Base-by-base conservation (phyloP, 1,284 basidiomycete species). In the Trichosporon ovoides region DNA sequence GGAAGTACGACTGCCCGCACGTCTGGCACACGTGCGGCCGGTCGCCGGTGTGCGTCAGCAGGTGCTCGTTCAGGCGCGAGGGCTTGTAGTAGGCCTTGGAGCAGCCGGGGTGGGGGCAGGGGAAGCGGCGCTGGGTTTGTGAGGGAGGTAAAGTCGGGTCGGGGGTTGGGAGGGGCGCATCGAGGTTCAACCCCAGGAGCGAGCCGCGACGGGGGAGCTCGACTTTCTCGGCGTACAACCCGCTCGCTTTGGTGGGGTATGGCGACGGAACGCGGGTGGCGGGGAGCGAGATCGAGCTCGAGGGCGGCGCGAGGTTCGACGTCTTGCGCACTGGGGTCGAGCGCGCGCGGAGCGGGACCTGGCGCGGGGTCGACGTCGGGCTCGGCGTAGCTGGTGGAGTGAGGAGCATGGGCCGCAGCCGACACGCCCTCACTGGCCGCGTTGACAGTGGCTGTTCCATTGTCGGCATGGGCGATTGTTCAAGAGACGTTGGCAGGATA, bases 41-140 rank as follows among this genome's bases (percentile, higher is more conserved):
- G 89, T 89, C 84, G 69, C 90, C 91, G 0, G 89, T 91, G 78
- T 96, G 92, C 12, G 87, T 86, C 35, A 91, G 81, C 65, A 85
- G 79, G 71, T 98, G 94, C 76, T 96, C 93, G 40, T 83, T 83
- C 53, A 97, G 80, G 53, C 92, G 84, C 10, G 87, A 87, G 0
- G 89, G 89, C 68, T 96, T 95, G 3, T 84, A 81, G 73, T 95
- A 97, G 0, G 85, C 81, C 73, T 93, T 97, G 40, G 75, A 76
- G 68, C 94, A 98, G 2, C 84, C 87, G 4, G 80, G 73, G 68
- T 81, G 81, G 0, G 82, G 81, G 75, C 93, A 97, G n/a, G 71
- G 64, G 62, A 80, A 84, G 28, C 68, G 70, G 52, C 71, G 66
- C 48, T 72, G 71, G 7, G 66, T 69, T 22, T 71, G 57, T 2